Base-by-base conservation (phyloP, 2,329 filamentous ascomycete species). In the Cladophialophora exuberans region DNA sequence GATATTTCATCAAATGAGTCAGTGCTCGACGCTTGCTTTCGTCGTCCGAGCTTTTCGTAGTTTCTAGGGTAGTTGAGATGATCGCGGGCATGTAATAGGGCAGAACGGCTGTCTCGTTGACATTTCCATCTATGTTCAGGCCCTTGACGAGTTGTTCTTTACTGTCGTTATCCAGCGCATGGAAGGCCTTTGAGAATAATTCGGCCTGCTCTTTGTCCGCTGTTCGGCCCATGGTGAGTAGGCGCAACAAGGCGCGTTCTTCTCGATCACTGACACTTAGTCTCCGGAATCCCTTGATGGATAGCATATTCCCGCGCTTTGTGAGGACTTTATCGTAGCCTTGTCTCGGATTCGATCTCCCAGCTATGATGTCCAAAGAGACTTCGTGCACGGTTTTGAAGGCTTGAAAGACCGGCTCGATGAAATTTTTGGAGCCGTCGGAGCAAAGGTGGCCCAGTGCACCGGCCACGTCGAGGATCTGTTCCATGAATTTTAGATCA, bases 51-150 rank as follows among this genome's bases (percentile, higher is more conserved):
- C 63, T 50, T 31, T 63, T 59, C 1, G 49, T 61, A 13, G 52
- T 56, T 43, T 67, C 62, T 30, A 73, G 61, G 0, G 63, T 66
- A 36, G 68, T 67, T 4, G 65, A 64, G 22, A 72, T 60, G 10
- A 73, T 62, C 1, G 70, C 71, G 2, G 72, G 72, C 56, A 71
- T 70, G 36, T 75, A 75, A 28, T 72, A 73, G 3, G 69, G 68
- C 6, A 72, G 59, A 10, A 74, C 66, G 0, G 71, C 72, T 6
- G 65, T 66, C 28, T 67, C 64, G 17, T 67, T 66, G 26, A 65
- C 59, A 3, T 67, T 60, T 1, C 72, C 72, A 51, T 73, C 69
- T 10, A 71, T 63, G 53, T 69, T 73, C 18, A 74, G 61, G 22
- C 66, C 62, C 6, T 62, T 46, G 5, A 70, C 57, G 3, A 73